Conservation (phyloP, 768 basidiomycete species). For the Fistulinella prunicolor region DNA sequence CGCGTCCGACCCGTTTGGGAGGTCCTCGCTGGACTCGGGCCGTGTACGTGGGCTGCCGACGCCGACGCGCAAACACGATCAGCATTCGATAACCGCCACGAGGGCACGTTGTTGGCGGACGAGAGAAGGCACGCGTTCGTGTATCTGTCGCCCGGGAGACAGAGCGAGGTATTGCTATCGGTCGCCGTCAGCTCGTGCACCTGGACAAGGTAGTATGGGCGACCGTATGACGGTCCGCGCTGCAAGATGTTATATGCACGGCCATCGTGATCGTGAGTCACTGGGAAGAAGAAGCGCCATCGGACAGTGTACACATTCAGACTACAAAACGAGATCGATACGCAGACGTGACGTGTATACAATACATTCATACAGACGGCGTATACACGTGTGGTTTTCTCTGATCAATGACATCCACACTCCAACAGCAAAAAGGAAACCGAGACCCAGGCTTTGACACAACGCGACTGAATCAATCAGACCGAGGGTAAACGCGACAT, state of each 20-base stretch:
- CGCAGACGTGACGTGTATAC: constrained; percentile 9
- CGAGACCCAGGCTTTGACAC: no score
- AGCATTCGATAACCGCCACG: no score
- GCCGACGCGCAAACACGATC: not conserved
- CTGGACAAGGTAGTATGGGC: constrained; percentile 94
- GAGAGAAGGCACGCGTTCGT: constrained; percentile 50
- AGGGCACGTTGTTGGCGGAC: no score
- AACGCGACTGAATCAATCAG: no score
- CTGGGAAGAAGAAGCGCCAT: constrained; percentile 91
- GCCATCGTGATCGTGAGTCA: constrained; percentile 85
- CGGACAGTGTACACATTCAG: constrained; percentile 44
- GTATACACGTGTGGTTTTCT: no score
- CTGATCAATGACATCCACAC: no score
- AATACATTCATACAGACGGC: no score
- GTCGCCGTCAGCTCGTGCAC: constrained; percentile 67
- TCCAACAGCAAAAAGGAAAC: no score
- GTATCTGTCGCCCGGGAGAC: constrained; percentile 67
- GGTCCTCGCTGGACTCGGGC: constrained; percentile 66
- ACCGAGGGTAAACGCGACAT: no score
- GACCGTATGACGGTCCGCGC: constrained; percentile 66
- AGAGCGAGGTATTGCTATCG: constrained; percentile 81
- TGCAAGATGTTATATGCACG: constrained; percentile 61
- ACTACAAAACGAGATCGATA: constrained; percentile 36
- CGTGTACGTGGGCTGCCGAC: constrained; percentile 43
- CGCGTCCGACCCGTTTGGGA: constrained; percentile 47